Conservation (phyloP, 306 rosid species). For the Trifolium pratense region DNA sequence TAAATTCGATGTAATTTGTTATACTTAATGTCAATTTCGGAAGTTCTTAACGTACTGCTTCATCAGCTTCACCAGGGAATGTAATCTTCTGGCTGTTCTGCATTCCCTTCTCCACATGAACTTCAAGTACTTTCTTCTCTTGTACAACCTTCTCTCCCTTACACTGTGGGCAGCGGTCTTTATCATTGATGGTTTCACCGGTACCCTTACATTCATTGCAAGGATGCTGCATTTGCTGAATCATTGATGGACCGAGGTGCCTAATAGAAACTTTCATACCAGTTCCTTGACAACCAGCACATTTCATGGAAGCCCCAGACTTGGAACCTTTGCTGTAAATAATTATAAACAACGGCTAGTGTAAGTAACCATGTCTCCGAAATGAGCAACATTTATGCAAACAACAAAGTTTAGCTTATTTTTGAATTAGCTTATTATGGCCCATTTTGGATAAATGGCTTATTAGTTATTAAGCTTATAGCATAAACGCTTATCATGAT, state of each 20-base stretch:
- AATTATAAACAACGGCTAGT: not conserved
- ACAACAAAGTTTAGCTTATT: not conserved
- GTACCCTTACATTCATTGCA: conserved; percentile 97
- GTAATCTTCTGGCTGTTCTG: conserved; percentile 84
- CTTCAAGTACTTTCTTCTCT: conserved; percentile 95
- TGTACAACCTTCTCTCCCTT: conserved; percentile 94
- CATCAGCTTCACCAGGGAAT: conserved; percentile 98
- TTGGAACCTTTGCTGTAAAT: conserved; percentile 85
- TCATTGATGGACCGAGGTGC: conserved; percentile 95
- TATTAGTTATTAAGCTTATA: too few relatives aligned
- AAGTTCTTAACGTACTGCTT: conserved; percentile 58
- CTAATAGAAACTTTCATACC: conserved; percentile 95
- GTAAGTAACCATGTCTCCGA: not conserved
- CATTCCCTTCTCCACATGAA: conserved; percentile 94
- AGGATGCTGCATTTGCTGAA: conserved; percentile 98
- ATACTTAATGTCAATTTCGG: not conserved
- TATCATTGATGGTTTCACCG: conserved; percentile 90
- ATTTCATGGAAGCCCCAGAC: conserved; percentile 88
- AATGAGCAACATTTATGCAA: not conserved
- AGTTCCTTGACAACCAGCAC: conserved; percentile 92
- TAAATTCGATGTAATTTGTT: not conserved
- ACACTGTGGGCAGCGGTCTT: conserved; percentile 85
- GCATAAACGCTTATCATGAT: too few relatives aligned
- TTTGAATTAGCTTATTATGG: not conserved
- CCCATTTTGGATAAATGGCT: too few relatives aligned